Base-by-base conservation (phyloP, 129 eudicot species). In the Chrysanthemum lavandulifolium region DNA sequence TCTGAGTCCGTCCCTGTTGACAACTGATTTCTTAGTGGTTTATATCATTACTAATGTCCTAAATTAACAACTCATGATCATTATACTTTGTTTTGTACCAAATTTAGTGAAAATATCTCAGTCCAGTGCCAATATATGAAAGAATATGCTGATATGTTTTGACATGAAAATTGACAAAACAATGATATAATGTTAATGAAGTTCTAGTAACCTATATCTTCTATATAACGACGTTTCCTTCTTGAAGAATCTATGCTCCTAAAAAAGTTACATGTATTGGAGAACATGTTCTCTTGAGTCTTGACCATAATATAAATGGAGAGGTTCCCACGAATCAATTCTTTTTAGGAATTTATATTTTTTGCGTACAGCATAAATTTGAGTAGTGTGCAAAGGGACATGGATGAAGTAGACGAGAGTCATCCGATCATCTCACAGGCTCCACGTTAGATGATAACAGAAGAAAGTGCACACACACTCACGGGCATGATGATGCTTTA, bases 341-440 rank as follows among this genome's bases (percentile, higher is more conserved):
- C 51, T 19, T 49, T 7, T 31, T 18, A 21, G 31, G 10, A 61
- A 73, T 50, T 63, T 73, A 13, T 50, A 6, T 13, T 51, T 52
- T n/a, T 65, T 49, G 54, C 63, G 6, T 63, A 53, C 78, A 45
- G 45, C 73, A 21, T 48, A 60, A 48, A 31, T 13, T 76, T 27
- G 52, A 58, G 29, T 68, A 59, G 53, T 62, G 9, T 25, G 48
- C 48, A 45, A 77, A 77, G 56, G 16, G 65, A n/a, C 69, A 87
- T 84, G 87, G 82, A 80, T 58, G 84, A 82, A 67, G 82, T 72
- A 59, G 89, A 77, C 59, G 68, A 56, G 87, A 88, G 66, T 33
- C 62, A 5, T 74, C 86, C 3, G 79, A 79, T 7, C 67, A 56
- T 57, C 65, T 63, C 50, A 29, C 77, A 49, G 53, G 78, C 51